Evolutionary conservation across 1,139 yeast genomes (phyloP), one percentile per base, ranked within the genome.

Genomic region (Candida labiduridarum): DNA sequence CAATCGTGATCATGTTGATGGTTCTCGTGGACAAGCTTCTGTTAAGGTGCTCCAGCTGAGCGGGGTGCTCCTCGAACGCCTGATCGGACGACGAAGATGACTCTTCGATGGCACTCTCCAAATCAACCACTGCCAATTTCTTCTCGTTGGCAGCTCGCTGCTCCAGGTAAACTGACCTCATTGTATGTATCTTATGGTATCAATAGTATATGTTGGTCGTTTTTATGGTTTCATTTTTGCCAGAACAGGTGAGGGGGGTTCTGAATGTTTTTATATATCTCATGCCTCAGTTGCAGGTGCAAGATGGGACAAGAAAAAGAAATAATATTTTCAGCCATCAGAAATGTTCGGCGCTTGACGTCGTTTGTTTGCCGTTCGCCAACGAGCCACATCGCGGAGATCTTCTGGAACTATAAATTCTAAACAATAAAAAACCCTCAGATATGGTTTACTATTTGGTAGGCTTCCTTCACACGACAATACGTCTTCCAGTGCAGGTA

Each of bases 1-100:
- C 88, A 50, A 84, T 72, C 38, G 87, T 80, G 64, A 84, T 82
- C 87, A 83, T 80, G 53, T 79, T 80, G 48, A 83, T 72, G 53
- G 80, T 83, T 44, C 87, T 68, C 1, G 80, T 74, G n/a, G 74
- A 64, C 54, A 82, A 65, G 29, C 78, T 67, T 58, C 87, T 63
- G 45, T 68, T 67, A 44, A 74, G 68, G 49, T 68, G 60, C 50
- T 72, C 78, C 1, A 65, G 61, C 15, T 53, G 54, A 18, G 30
- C 22, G 15, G 16, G 34, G 29, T 25, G 29, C 10, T 25, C 29
- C 14, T 14, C 41, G 9, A 18, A 9, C 4, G 25, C 25, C 9
- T 29, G 41, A 9, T 25, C 30, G 4, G 22, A 19, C 22, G 22
- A 19, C 29, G 15, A 11, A 12, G 41, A 35, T 9, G 46, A 36